Evolutionary conservation across 1,284 basidiomycete genomes (phyloP), one percentile per base, ranked within the genome.

Genomic region (Rhodotorula sp.): DNA sequence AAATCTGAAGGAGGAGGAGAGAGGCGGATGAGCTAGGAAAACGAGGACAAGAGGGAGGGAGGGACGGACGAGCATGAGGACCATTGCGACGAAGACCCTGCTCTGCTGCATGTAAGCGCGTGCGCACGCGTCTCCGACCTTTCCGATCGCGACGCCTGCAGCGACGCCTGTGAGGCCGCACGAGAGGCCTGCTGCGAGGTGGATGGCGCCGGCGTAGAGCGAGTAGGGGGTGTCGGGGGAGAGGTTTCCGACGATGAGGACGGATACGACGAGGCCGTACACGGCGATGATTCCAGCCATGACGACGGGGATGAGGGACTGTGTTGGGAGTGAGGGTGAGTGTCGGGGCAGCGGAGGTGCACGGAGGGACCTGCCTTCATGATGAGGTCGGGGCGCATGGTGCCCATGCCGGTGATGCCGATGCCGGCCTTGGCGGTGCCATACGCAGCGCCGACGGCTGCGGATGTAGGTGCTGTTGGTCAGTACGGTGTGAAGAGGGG

Each of bases 231-330:
- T 82, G 46, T 80, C 80, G 22, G 86, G 85, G 64, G 86, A 85
- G 64, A 96, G 84, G 74, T 87, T 86, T 81, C 88, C 86, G 64
- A 91, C 88, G 81, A 95, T 93, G 76, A 95, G 86, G 67, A 94
- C 77, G 3, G 91, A 91, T 59, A 97, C 94, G 82, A 97, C 94
- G 74, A 97, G 88, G 80, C 94, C 94, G 83, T 97, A 97, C 77
- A 88, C 88, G 81, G 91, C 94, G 83, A 97, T 84, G 85, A 99
- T 98, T 94, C 95, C 95, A 86, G 95, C 94, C 95, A 99, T 98
- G 83, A 99, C 91, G 82, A 98, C 95, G 37, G 94, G 94, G 80
- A 97, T 93, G 74, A 96, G 86, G 50, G 91, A 94, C 91, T 94
- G 73, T 29, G 58, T 27, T 15, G 50, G 13, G 50, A 22, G n/a